Percentiles rank a stretch among this genome's conserved stretches.
These are phyloP conservation scores for Diaporthe vexans DNA, from an alignment of 2,329 filamentous ascomycete species.

Conservation along the genomic window DNA sequence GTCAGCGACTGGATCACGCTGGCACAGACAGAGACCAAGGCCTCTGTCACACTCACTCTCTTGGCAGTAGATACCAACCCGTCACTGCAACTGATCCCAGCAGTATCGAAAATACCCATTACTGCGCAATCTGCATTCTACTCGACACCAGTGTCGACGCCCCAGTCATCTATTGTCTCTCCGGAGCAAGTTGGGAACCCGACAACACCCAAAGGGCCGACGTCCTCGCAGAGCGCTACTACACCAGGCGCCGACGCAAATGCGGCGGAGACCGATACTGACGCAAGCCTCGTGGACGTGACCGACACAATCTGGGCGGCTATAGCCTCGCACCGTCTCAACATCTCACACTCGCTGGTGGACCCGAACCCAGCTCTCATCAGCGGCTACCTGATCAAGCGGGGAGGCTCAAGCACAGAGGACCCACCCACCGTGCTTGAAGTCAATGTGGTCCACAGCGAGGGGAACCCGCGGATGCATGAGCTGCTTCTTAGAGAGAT, in stretches of 20 bases:
- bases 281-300: constrained; percentile 78
- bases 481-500: constrained; percentile 80
- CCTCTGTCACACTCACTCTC: constrained; percentile 68
- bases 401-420: constrained; percentile 67
- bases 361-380: constrained; percentile 71
- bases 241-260: constrained; percentile 63
- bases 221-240: constrained; percentile 54
- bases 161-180: constrained; percentile 70
- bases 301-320: constrained; percentile 84
- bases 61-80: constrained; percentile 76
- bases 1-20: constrained; percentile 70
- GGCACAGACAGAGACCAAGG: constrained; percentile 65
- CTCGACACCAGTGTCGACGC: constrained; percentile 78
- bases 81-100: constrained; percentile 73
- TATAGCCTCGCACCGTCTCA: constrained; percentile 76
- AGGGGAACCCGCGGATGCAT: constrained; percentile 66
- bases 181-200: constrained; percentile 71
- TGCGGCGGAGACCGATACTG: constrained; percentile 60
- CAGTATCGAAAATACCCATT: constrained; percentile 63
- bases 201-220: constrained; percentile 60
- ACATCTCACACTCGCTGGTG: constrained; percentile 68
- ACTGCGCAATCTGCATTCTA: constrained; percentile 62
- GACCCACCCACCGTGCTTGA: constrained; percentile 74
- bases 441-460: constrained; percentile 73
- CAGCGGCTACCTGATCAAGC: constrained; percentile 77